Evolutionary conservation across 2,329 filamentous ascomycete species (phyloP).

Genomic region (Pseudogymnoascus sp.): DNA sequence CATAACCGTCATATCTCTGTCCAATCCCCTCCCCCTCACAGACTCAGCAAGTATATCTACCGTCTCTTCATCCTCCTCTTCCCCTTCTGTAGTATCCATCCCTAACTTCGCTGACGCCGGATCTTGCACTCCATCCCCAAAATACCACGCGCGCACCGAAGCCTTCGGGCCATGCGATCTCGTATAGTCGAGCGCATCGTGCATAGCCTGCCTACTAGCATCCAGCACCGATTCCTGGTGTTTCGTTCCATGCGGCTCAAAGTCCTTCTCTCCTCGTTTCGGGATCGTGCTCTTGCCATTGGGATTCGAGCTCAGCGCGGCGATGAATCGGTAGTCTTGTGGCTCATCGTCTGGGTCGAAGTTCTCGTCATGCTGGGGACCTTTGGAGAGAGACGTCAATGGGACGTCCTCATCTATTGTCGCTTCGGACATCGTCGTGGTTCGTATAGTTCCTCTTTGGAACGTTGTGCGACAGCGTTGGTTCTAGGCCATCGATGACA

Average conservation of each 20-base stretch:
- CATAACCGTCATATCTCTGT: slow-evolving; percentile 47
- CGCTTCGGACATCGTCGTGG: slow-evolving; percentile 7
- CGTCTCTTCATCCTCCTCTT: slow-evolving; percentile 16
- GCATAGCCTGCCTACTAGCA: slow-evolving; percentile 78
- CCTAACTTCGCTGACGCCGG: slow-evolving; percentile 12
- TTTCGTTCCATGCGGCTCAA: slow-evolving; percentile 82
- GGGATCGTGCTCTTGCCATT: slow-evolving; percentile 56
- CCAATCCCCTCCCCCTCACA: slow-evolving; percentile 57
- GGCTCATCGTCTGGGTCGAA: slow-evolving; percentile 67
- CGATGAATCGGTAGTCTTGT: slow-evolving; percentile 76
- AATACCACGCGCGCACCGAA: slow-evolving; percentile 65
- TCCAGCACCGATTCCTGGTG: slow-evolving; percentile 72
- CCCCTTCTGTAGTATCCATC: not conserved
- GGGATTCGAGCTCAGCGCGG: slow-evolving; percentile 43
- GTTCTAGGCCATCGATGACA: not conserved
- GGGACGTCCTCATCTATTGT: slow-evolving; percentile 27
- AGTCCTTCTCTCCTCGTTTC: slow-evolving; percentile 93
- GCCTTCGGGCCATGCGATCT: slow-evolving; percentile 62
- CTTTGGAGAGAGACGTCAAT: slow-evolving; percentile 17
- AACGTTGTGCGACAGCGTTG: not conserved
- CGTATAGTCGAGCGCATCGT: slow-evolving; percentile 72
- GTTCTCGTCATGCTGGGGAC: slow-evolving; percentile 33
- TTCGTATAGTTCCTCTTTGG: not conserved
- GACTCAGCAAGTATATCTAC: slow-evolving; percentile 23
- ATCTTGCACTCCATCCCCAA: slow-evolving; percentile 44